A percentile compares a stretch with the other conserved stretches of the same genome.
Evolutionary conservation across 805 yeast species (phyloP).

Genomic region (Blastobotrys parvus): DNA sequence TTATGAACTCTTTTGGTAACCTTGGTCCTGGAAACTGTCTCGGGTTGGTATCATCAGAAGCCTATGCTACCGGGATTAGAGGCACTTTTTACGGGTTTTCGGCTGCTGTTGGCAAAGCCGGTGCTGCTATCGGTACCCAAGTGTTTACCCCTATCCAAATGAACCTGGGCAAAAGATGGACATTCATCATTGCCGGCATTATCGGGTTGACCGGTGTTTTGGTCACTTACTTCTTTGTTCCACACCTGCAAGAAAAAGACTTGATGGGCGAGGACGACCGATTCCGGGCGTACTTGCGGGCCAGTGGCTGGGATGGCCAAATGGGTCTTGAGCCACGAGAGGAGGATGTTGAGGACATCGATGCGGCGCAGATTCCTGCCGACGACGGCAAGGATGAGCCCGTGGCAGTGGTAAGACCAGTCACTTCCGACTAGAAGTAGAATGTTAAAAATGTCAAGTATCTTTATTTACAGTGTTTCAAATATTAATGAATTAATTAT

Average conservation of each 20-base stretch:
- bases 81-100: constrained; percentile 68
- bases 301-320: constrained; percentile 48
- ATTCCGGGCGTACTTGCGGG: constrained; percentile 51
- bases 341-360: too few species aligned
- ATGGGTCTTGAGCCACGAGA: too few species aligned
- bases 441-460: too few species aligned
- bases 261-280: constrained; percentile 53
- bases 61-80: constrained; percentile 68
- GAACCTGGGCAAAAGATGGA: constrained; percentile 61
- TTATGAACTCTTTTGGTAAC: constrained; percentile 63
- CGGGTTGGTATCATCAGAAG: constrained; percentile 60
- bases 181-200: constrained; percentile 70
- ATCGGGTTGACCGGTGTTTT: constrained; percentile 60
- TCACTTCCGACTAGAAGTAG: too few species aligned
- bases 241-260: constrained; percentile 65
- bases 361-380: too few species aligned
- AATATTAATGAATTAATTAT: too few species aligned
- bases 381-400: too few species aligned
- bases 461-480: too few species aligned
- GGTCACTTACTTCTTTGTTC: constrained; percentile 53
- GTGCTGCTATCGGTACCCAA: constrained; percentile 77
- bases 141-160: constrained; percentile 60
- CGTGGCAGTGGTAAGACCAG: too few species aligned
- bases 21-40: constrained; percentile 73
- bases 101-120: constrained; percentile 77